These are phyloP conservation scores for Zymoseptoria crescenta DNA, from an alignment of 2,329 filamentous ascomycete genomes.

Conservation along the genomic window DNA sequence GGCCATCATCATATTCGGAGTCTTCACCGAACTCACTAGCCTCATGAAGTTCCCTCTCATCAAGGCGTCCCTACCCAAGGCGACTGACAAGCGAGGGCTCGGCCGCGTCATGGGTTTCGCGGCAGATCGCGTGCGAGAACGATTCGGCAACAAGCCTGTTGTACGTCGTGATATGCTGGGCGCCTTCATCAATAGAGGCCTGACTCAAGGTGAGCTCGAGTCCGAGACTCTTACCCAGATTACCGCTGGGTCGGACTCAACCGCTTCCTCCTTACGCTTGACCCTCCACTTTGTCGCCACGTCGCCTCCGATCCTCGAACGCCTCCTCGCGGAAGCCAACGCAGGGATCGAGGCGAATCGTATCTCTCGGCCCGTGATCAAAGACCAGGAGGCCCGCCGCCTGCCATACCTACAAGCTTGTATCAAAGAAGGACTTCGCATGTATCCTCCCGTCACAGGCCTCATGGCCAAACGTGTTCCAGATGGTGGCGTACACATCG, in stretches of 20 bases:
- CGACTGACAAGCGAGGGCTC: constrained; percentile 39
- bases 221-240: constrained; percentile 41
- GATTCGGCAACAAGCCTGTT: constrained; percentile 39
- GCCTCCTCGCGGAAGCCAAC: constrained; percentile 42
- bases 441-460: constrained; percentile 38
- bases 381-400: constrained; percentile 37
- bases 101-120: constrained; percentile 38
- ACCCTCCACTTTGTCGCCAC: constrained; percentile 47
- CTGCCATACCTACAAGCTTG: constrained; percentile 42
- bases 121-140: constrained; percentile 39
- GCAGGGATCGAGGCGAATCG: constrained; percentile 31
- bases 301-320: constrained; percentile 40
- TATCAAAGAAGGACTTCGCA: constrained; percentile 41
- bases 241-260: constrained; percentile 52
- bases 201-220: constrained; percentile 36
- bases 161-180: constrained; percentile 47
- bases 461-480: constrained; percentile 32
- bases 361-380: constrained; percentile 41
- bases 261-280: constrained; percentile 47
- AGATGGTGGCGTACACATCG: constrained; percentile 27
- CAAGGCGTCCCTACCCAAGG: constrained; percentile 37
- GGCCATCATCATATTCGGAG: constrained; percentile 38
- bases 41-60: constrained; percentile 36
- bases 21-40: constrained; percentile 36
- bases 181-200: constrained; percentile 43